These are phyloP conservation scores for Knoxdaviesia capensis DNA, from an alignment of 2,329 filamentous ascomycete species.

Conservation along the genomic window DNA sequence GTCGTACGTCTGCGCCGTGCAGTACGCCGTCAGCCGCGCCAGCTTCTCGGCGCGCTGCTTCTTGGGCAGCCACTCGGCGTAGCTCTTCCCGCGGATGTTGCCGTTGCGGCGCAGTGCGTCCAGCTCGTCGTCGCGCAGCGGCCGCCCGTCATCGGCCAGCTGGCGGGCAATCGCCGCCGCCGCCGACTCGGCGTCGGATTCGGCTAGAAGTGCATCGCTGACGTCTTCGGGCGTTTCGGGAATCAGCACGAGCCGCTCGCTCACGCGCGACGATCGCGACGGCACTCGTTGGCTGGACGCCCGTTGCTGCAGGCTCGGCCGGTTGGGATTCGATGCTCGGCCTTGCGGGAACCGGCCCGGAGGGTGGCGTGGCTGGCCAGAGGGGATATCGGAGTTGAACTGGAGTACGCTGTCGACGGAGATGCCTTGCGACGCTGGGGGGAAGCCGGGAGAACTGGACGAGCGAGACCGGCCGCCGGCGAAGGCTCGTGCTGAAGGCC, in stretches of 20 bases:
- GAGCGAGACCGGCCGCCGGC: no score
- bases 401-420: slow-evolving; percentile 89
- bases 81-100: slow-evolving; percentile 58
- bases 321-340: slow-evolving; percentile 4
- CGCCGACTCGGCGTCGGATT: slow-evolving; percentile 26
- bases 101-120: slow-evolving; percentile 42
- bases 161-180: slow-evolving; percentile 15
- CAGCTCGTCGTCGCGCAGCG: slow-evolving; percentile 47
- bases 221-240: slow-evolving; percentile 51
- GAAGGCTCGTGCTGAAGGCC: no score
- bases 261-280: slow-evolving; percentile 78
- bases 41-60: slow-evolving; percentile 70
- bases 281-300: slow-evolving; percentile 42
- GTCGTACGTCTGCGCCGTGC: slow-evolving; percentile 85
- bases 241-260: slow-evolving; percentile 87
- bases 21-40: slow-evolving; percentile 83
- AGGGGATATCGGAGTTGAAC: slow-evolving; percentile 85
- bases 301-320: slow-evolving; percentile 20
- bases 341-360: slow-evolving; percentile 25
- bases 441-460: no score
- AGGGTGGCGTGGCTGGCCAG: slow-evolving; percentile 66
- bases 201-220: slow-evolving; percentile 13
- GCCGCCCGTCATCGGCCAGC: slow-evolving; percentile 37
- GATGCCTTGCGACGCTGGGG: slow-evolving; percentile 27
- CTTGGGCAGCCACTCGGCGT: slow-evolving; percentile 85